Conservation (phyloP, 2,329 filamentous ascomycete species). For the Fusarium vanettenii region DNA sequence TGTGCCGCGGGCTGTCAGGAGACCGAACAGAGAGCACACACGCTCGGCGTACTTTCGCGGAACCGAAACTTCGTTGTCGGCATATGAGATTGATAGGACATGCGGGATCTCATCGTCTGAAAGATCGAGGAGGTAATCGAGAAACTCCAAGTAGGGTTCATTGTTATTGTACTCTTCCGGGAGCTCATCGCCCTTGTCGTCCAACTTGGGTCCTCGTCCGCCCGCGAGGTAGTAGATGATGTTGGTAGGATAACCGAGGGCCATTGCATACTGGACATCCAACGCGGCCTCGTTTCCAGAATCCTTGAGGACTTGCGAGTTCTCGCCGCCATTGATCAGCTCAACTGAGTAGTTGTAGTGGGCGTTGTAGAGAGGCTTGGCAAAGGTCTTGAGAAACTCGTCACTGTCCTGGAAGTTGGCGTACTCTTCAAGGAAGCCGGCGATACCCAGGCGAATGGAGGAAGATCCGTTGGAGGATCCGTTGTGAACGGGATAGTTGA, state of each 20-base stretch:
- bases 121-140: conserved; percentile 61
- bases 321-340: conserved; percentile 57
- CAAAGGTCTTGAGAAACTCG: conserved; percentile 51
- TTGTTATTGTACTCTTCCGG: conserved; percentile 53
- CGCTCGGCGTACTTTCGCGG: conserved; percentile 62
- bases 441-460: conserved; percentile 56
- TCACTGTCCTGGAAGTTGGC: conserved; percentile 57
- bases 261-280: conserved; percentile 62
- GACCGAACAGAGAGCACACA: conserved; percentile 65
- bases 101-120: conserved; percentile 61
- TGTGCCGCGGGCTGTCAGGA: conserved; percentile 64
- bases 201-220: conserved; percentile 57
- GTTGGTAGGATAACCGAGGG: conserved; percentile 57
- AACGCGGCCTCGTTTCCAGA: conserved; percentile 60
- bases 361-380: conserved; percentile 50
- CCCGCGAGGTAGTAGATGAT: conserved; percentile 59
- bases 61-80: conserved; percentile 67
- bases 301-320: conserved; percentile 51
- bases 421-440: conserved; percentile 63
- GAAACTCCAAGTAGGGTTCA: conserved; percentile 68
- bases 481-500: conserved; percentile 49
- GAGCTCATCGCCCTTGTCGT: conserved; percentile 50
- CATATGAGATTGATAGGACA: conserved; percentile 68
- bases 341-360: conserved; percentile 55
- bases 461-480: conserved; percentile 48